Conservation (phyloP, 148 eudicot genomes). For the Silene conica region DNA sequence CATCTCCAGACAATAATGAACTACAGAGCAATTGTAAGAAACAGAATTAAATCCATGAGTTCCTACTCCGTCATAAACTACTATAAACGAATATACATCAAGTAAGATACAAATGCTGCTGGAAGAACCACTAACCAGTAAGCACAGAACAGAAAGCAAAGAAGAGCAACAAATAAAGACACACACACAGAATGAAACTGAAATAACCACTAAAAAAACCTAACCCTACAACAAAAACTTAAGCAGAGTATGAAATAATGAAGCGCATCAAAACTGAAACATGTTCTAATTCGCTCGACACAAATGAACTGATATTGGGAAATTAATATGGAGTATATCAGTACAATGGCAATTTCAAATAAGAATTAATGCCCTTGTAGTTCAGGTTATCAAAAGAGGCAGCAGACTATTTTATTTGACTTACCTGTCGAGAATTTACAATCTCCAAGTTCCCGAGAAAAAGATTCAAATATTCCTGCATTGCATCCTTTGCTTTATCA, state of each 20-base stretch:
- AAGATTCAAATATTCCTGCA: constrained; percentile 47
- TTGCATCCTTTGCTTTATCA: constrained; percentile 45
- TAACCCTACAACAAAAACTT: neutral
- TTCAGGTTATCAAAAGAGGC: constrained; percentile 1
- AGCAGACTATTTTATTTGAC: neutral
- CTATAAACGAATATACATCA: neutral
- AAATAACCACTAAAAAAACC: neutral
- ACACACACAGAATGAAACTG: too few species aligned
- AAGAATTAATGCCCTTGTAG: constrained; percentile 8
- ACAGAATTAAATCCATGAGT: neutral
- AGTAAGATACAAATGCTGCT: neutral
- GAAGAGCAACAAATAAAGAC: neutral
- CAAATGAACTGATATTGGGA: neutral
- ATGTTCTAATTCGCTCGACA: neutral
- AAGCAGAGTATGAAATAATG: neutral
- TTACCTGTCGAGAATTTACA: constrained; percentile 46
- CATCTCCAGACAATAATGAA: neutral
- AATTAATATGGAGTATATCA: neutral
- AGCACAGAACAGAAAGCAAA: neutral
- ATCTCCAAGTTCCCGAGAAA: constrained; percentile 44
- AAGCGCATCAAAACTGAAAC: neutral
- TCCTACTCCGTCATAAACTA: neutral
- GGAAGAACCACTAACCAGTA: neutral
- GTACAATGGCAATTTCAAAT: neutral
- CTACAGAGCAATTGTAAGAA: neutral